Evolutionary conservation across 805 yeast species (phyloP), one percentile per base, ranked within the genome.

Genomic region (Ogataea paraovalis): DNA sequence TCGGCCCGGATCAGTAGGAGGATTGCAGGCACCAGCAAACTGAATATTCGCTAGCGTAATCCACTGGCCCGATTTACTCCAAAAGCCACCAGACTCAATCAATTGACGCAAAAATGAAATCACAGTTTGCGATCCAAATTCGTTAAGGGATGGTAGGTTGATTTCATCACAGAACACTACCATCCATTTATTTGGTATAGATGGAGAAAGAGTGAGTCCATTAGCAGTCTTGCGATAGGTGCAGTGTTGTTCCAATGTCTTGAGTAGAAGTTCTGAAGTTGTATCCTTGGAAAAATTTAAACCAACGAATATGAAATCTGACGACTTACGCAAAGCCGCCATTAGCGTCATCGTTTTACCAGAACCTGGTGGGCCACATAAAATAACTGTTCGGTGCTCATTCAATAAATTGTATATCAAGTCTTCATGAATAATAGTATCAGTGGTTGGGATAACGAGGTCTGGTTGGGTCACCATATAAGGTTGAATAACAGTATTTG

Each of bases 291-390:
- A 88, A 57, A 91, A 89, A 56, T 89, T 92, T 55, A 92, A 63
- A 4, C 88, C 79, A 2, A 82, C 73, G 2, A 89, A 68, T 19
- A 81, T 85, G 49, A 80, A 70, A 14, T 75, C 72, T 0, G 82
- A 74, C 0, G 85, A 73, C 45, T 70, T 71, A 40, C 87, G 69
- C 37, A 92, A 61, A 0, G 89, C 82, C 41, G 83, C 79, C 54
- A 87, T 74, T 18, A 92, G 66, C 0, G 91, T 82, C 98, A 92
- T 91, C 0, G 98, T 91, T 61, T 92, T 92, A 48, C 98, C 98
- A 0, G 97, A 85, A 3, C 98, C 98, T 0, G 98, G 97, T 0
- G 98, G 98, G 2, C 98, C 98, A 66, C 96, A 89, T 20, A 92
- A 70, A 23, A 92, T 70, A 16, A 88, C 62, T 0, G 95, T 80